A percentile compares a stretch with the other conserved stretches of the same genome.
Evolutionary conservation across 2,329 filamentous ascomycete species (phyloP).

Genomic region (Nemania abortiva): DNA sequence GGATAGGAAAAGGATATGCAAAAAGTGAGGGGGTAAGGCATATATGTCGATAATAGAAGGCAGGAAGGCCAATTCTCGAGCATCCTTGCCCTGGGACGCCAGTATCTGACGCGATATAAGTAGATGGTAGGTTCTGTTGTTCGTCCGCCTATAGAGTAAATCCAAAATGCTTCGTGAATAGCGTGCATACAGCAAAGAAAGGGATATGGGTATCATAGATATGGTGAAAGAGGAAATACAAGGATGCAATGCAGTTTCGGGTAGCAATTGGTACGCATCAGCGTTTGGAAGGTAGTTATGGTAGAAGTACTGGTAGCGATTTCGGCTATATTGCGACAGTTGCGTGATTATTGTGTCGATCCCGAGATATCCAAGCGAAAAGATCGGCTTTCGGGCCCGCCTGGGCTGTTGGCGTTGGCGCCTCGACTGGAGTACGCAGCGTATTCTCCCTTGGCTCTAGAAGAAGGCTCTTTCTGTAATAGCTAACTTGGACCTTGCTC

Average conservation of each 20-base stretch:
- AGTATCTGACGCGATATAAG: slow-evolving; percentile 44
- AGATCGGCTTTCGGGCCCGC: slow-evolving; percentile 55
- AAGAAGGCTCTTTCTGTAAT: slow-evolving; percentile 85
- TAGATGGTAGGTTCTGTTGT: slow-evolving; percentile 43
- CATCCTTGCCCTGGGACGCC: slow-evolving; percentile 40
- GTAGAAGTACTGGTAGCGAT: slow-evolving; percentile 8
- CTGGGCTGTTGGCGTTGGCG: slow-evolving; percentile 44
- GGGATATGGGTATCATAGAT: slow-evolving; percentile 51
- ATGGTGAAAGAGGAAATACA: slow-evolving; percentile 42
- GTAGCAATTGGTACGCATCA: neutral
- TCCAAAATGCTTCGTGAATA: slow-evolving; percentile 47
- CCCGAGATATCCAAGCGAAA: slow-evolving; percentile 65
- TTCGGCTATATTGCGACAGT: slow-evolving; percentile 43
- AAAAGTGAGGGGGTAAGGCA: slow-evolving; percentile 36
- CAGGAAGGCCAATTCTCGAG: slow-evolving; percentile 26
- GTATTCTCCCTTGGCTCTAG: slow-evolving; percentile 78
- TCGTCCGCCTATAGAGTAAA: slow-evolving; percentile 40
- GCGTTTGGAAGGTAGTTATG: neutral
- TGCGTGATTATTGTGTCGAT: slow-evolving; percentile 52
- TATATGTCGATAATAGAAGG: slow-evolving; percentile 44
- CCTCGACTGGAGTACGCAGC: slow-evolving; percentile 51
- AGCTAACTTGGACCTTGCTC: slow-evolving; percentile 69
- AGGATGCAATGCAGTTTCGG: slow-evolving; percentile 32
- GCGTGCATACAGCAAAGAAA: slow-evolving; percentile 45
- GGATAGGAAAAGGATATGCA: slow-evolving; percentile 14